These are phyloP conservation scores for Pythium inflatum DNA, from an alignment of 352 stramenopile genomes.

Conservation along the genomic window DNA sequence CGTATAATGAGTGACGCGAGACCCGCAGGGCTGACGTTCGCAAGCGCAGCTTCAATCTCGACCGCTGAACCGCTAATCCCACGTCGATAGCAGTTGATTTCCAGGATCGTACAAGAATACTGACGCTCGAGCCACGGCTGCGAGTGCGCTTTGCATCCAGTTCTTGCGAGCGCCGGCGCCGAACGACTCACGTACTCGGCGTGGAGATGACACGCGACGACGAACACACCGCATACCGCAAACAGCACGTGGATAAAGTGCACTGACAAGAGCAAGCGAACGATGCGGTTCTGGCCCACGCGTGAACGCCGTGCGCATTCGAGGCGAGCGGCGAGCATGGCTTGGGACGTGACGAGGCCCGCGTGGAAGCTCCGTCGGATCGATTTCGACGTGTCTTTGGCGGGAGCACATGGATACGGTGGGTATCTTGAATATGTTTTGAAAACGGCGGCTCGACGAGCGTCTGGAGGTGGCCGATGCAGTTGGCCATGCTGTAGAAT, in stretches of 20 bases:
- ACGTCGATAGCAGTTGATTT: constrained; percentile 35
- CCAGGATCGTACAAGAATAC: constrained; percentile 31
- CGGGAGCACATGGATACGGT: neutral
- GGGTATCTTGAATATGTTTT: too few relatives aligned
- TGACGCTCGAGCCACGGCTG: constrained; percentile 30
- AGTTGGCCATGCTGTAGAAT: constrained; percentile 27
- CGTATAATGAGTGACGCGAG: constrained; percentile 15
- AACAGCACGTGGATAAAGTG: neutral
- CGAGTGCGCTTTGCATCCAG: constrained; percentile 31
- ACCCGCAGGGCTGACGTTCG: neutral
- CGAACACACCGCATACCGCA: constrained; percentile 5
- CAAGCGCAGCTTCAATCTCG: constrained; percentile 20
- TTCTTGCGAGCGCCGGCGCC: neutral
- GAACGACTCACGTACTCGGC: neutral
- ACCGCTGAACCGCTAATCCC: neutral
- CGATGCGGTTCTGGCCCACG: neutral
- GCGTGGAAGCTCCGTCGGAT: too few relatives aligned
- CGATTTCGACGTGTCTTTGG: neutral
- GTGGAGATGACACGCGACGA: constrained; percentile 19
- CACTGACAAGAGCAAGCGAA: neutral
- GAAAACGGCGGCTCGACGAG: constrained; percentile 1
- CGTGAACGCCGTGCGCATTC: too few relatives aligned
- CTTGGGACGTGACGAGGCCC: too few relatives aligned
- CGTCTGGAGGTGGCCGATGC: constrained; percentile 17
- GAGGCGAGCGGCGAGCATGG: too few relatives aligned